Evolutionary conservation across 306 rosid genomes (phyloP), one percentile per base, ranked within the genome.

Genomic region (Sechiopsis laciniata): DNA sequence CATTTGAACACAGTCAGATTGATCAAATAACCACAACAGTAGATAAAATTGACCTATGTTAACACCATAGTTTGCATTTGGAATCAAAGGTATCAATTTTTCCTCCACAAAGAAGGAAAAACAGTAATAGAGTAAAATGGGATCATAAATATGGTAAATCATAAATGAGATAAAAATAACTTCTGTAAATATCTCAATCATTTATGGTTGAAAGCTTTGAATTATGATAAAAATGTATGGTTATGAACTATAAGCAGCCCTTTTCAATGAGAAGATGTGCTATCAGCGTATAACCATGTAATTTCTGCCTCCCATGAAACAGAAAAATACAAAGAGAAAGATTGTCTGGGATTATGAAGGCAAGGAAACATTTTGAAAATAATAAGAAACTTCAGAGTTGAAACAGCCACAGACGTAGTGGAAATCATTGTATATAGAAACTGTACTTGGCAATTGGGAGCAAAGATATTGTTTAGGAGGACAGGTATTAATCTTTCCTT

Each of bases 311-410:
- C 29, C 29, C 29, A 26, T 26, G 29, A 26, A 26, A 1, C 29
- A 26, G 29, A 26, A 26, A 26, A 26, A 26, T 26, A 26, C 60
- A 71, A 46, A 26, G 26, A 26, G 26, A 42, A 42, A 24, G 26
- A 26, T 32, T 53, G 50, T 26, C 62, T 71, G 42, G 62, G 75
- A 71, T 71, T 71, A 29, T 71, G 75, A n/a, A 51, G 59, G 62
- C 75, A 29, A 10, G 3, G 3, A 29, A 26, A 71, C 5, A 71
- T 55, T 32, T 71, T 24, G 53, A 45, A 12, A 24, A 51, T 6
- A 2, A 29, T 42, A 45, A 42, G 35, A 9, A n/a, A 12, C 6
- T 42, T 42, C 55, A 42, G 12, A 58, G 0, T 11, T 58, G 8
- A 22, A 58, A 58, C 4, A 10, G 10, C 64, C 6, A 6, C 64